A percentile compares a stretch with the other conserved stretches of the same genome.
These are phyloP conservation scores for Lophiostoma macrostomum DNA, from an alignment of 495 filamentous ascomycete genomes.

Conservation along the genomic window DNA sequence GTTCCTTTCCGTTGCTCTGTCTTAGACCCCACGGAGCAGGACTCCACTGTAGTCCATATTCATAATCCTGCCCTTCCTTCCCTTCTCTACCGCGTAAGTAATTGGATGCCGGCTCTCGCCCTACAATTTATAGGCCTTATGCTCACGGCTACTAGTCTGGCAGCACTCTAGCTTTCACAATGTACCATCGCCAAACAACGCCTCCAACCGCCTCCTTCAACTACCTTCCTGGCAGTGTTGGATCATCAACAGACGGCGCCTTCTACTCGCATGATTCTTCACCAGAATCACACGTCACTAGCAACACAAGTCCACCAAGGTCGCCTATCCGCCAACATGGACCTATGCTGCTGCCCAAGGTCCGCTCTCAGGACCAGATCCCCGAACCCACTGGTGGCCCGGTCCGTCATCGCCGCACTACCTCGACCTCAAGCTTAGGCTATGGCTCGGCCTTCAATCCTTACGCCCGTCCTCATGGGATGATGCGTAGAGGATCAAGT, in stretches of 20 bases:
- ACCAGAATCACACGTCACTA: constrained; percentile 71
- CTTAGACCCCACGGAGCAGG: constrained; percentile 32
- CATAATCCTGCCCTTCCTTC: constrained; percentile 26
- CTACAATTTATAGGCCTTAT: not conserved
- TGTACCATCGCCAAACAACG: constrained; percentile 41
- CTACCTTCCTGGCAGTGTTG: constrained; percentile 34
- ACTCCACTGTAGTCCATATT: constrained; percentile 33
- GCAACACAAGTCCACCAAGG: constrained; percentile 63
- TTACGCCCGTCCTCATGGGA: constrained; percentile 39
- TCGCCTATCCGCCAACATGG: constrained; percentile 78
- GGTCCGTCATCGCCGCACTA: constrained; percentile 51
- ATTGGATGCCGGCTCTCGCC: constrained; percentile 18
- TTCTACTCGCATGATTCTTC: constrained; percentile 68
- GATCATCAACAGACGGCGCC: constrained; percentile 52
- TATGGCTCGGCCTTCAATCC: constrained; percentile 46
- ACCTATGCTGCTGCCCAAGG: constrained; percentile 79
- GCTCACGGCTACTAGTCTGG: constrained; percentile 28
- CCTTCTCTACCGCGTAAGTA: constrained; percentile 25
- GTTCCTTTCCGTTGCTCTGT: constrained; percentile 29
- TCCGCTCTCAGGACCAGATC: constrained; percentile 79
- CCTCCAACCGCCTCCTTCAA: constrained; percentile 35
- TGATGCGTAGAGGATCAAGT: constrained; percentile 59
- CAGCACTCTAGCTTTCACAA: constrained; percentile 28
- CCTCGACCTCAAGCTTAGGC: constrained; percentile 55
- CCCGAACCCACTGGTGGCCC: constrained; percentile 55